A percentile compares a stretch with the other conserved stretches of the same genome.
phyloP scores from a whole-genome alignment of 2,329 filamentous ascomycete species.

The Paecilomyces sp. region DNA sequence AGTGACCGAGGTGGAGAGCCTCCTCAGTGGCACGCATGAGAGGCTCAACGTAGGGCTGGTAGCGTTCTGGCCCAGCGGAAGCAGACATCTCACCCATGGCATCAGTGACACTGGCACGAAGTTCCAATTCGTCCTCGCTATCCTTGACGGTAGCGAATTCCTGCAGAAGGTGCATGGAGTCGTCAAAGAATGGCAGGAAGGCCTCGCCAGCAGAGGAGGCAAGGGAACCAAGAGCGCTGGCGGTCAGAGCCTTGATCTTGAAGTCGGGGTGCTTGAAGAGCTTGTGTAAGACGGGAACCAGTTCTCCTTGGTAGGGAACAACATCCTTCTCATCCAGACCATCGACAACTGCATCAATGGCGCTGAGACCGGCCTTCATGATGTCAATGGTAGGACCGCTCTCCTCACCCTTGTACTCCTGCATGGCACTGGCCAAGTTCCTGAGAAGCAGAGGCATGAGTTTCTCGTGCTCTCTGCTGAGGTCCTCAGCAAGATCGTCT shows the following conservation, averaged over 20 bases:
- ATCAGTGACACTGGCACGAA: constrained; percentile 85
- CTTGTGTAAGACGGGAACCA: constrained; percentile 77
- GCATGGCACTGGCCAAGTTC: constrained; percentile 77
- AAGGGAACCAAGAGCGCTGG: constrained; percentile 83
- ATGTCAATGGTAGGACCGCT: constrained; percentile 74
- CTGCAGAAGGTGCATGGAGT: constrained; percentile 83
- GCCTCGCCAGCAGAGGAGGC: constrained; percentile 74
- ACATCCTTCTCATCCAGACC: constrained; percentile 70
- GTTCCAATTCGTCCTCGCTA: constrained; percentile 78
- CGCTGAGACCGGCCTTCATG: constrained; percentile 81
- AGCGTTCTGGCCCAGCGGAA: constrained; percentile 76
- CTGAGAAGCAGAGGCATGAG: constrained; percentile 79
- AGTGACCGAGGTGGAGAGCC: constrained; percentile 79
- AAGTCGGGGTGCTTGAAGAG: constrained; percentile 79
- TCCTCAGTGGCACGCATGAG: constrained; percentile 92
- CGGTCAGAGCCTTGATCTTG: constrained; percentile 83
- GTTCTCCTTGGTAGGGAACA: constrained; percentile 69
- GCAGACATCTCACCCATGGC: constrained; percentile 87
- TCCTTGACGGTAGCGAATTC: constrained; percentile 80
- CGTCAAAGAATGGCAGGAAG: constrained; percentile 86
- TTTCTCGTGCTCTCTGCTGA: constrained; percentile 74
- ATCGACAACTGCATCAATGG: constrained; percentile 85
- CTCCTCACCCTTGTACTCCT: constrained; percentile 56
- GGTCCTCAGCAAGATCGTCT: constrained; percentile 86
- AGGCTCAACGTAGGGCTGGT: constrained; percentile 84